Percentiles rank a stretch among this genome's conserved stretches.
Conservation (phyloP, 768 basidiomycete species). For the Lentinula boryana region DNA sequence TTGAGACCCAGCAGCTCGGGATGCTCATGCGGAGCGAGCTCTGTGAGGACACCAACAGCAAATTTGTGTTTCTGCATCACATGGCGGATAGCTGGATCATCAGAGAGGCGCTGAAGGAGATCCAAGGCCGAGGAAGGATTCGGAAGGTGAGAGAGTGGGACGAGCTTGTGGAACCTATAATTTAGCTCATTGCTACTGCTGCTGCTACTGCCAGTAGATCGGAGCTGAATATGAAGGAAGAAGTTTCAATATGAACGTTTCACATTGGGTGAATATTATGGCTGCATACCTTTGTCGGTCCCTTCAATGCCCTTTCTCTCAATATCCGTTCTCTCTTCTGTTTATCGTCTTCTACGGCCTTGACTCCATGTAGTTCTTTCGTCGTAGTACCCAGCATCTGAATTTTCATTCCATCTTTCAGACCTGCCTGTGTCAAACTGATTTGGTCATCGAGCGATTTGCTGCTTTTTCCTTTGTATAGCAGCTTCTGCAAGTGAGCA, state of each 20-base stretch:
- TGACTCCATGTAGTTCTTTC: constrained; percentile 49
- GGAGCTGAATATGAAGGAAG: constrained; percentile 31
- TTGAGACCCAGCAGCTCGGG: constrained; percentile 68
- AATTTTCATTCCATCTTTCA: constrained; percentile 60
- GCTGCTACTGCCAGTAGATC: constrained; percentile 40
- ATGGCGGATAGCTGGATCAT: constrained; percentile 66
- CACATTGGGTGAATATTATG: neutral
- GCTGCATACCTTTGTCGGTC: constrained; percentile 47
- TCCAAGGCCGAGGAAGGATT: constrained; percentile 49
- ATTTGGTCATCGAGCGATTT: constrained; percentile 23
- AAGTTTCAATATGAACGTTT: neutral
- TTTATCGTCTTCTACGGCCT: constrained; percentile 51
- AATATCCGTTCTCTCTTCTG: constrained; percentile 52
- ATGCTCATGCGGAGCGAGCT: constrained; percentile 74
- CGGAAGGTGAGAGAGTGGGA: constrained; percentile 60
- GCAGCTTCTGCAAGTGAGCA: constrained; percentile 59
- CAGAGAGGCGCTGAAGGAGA: constrained; percentile 51
- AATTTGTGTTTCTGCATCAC: constrained; percentile 69
- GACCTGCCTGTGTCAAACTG: constrained; percentile 37
- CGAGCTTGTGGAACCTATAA: constrained; percentile 61
- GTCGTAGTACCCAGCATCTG: constrained; percentile 67
- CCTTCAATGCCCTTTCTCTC: constrained; percentile 50
- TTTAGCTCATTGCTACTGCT: constrained; percentile 28
- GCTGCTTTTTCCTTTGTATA: constrained; percentile 62
- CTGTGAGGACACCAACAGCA: constrained; percentile 63